phyloP scores from a whole-genome alignment of 2,329 filamentous ascomycete genomes.

The Ophiocordyceps unilateralis region DNA sequence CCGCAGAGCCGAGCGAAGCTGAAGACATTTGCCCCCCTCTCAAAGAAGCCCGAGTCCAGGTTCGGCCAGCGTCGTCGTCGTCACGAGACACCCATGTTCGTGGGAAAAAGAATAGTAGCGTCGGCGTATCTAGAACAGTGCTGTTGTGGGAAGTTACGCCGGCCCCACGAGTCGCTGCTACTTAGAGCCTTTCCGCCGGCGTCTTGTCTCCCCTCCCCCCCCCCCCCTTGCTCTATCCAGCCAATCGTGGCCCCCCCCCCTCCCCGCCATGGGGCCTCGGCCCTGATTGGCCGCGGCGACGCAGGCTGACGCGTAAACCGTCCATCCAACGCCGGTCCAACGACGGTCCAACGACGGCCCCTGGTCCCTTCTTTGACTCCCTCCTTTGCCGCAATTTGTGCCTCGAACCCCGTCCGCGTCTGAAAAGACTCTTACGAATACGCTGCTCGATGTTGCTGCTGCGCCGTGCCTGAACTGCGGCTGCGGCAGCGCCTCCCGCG shows the following conservation, averaged over 20 bases:
- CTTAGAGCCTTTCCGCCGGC: no score
- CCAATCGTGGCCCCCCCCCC: slow-evolving; percentile 1
- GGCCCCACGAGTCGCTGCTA: no score
- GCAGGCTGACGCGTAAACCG: slow-evolving; percentile 22
- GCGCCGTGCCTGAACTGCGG: background rate
- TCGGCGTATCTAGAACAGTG: no score
- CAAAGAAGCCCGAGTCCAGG: no score
- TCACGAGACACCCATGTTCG: no score
- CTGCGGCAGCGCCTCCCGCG: background rate
- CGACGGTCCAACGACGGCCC: background rate
- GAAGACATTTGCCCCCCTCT: no score
- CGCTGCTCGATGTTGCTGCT: background rate
- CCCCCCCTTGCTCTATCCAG: background rate
- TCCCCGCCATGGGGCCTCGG: slow-evolving; percentile 1
- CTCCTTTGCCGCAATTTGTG: background rate
- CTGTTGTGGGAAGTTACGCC: no score
- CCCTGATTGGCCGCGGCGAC: slow-evolving; percentile 12
- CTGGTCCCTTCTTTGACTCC: background rate
- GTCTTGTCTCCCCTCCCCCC: no score
- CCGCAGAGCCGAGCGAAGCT: no score
- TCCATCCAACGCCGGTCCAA: slow-evolving; percentile 5
- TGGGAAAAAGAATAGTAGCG: no score
- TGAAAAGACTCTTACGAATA: background rate
- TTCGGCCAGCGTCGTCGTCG: no score
- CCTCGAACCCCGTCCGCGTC: no score